A percentile compares a stretch with the other conserved stretches of the same genome.
phyloP scores from a whole-genome alignment of 1,139 yeast genomes.

The Yamadazyma buinensis region DNA sequence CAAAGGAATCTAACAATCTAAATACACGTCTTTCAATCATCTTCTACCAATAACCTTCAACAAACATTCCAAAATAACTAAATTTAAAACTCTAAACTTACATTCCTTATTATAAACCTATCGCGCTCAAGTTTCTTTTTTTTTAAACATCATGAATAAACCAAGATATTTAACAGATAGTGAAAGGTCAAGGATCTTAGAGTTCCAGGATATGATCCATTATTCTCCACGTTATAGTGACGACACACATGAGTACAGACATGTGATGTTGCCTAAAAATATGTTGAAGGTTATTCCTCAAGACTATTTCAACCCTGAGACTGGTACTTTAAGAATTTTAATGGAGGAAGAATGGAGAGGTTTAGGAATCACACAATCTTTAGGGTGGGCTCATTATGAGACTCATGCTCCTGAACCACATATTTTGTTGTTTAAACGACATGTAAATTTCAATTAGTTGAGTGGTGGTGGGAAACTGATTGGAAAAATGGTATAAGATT shows the following conservation, averaged over 20 bases:
- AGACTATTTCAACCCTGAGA: constrained; percentile 91
- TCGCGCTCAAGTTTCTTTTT: not conserved
- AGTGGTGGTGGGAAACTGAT: constrained; percentile 14
- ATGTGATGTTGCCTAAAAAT: constrained; percentile 93
- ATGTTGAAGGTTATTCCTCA: constrained; percentile 95
- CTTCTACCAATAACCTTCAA: too few species aligned
- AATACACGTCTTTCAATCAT: too few species aligned
- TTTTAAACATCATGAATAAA: constrained; percentile 26
- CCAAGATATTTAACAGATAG: constrained; percentile 74
- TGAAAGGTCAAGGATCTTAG: constrained; percentile 83
- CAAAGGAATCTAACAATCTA: too few species aligned
- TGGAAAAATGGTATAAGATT: not conserved
- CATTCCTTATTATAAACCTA: not conserved
- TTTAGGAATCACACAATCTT: constrained; percentile 91
- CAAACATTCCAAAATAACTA: too few species aligned
- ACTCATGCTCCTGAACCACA: constrained; percentile 99
- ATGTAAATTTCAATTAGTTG: constrained; percentile 40
- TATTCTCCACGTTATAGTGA: constrained; percentile 91
- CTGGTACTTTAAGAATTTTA: constrained; percentile 88
- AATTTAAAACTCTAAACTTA: too few species aligned
- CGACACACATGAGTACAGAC: constrained; percentile 82
- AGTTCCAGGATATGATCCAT: constrained; percentile 91
- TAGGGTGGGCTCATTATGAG: constrained; percentile 98
- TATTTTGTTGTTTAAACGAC: constrained; percentile 80
- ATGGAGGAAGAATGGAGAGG: constrained; percentile 99